phyloP scores from a whole-genome alignment of 1,284 basidiomycete species.

The Sanghuangporus weigelae region DNA sequence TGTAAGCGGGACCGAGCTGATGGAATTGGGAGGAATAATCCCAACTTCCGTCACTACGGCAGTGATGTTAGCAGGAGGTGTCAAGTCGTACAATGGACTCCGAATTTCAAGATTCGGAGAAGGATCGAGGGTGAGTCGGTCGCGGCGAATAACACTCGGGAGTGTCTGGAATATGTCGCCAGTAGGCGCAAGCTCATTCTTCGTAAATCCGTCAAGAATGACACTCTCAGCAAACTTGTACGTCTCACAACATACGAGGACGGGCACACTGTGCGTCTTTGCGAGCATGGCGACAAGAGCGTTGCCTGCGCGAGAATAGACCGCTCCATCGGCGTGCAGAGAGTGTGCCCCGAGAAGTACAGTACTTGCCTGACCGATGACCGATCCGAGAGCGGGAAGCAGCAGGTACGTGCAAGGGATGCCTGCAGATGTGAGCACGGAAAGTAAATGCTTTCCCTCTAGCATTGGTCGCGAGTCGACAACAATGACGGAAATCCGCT shows the following conservation, averaged over 20 bases:
- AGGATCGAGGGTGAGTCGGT: constrained; percentile 31
- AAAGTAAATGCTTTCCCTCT: constrained; percentile 84
- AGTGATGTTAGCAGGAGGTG: constrained; percentile 84
- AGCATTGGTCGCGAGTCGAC: constrained; percentile 93
- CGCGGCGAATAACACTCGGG: constrained; percentile 33
- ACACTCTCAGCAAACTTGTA: constrained; percentile 97
- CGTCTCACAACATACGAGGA: constrained; percentile 96
- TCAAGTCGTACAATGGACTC: constrained; percentile 88
- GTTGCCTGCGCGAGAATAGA: constrained; percentile 92
- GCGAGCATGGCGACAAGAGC: constrained; percentile 97
- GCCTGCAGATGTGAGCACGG: constrained; percentile 62
- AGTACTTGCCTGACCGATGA: constrained; percentile 74
- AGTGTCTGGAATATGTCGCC: constrained; percentile 33
- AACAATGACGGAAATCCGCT: constrained; percentile 84
- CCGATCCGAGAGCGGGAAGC: constrained; percentile 80
- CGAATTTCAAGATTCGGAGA: constrained; percentile 55
- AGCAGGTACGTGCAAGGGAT: constrained; percentile 92
- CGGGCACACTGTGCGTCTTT: constrained; percentile 83
- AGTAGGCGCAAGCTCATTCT: constrained; percentile 75
- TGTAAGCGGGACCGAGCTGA: constrained; percentile 74
- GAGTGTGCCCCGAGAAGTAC: constrained; percentile 93
- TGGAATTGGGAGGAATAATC: constrained; percentile 82
- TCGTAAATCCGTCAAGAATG: constrained; percentile 90
- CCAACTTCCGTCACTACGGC: constrained; percentile 96
- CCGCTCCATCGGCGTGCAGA: constrained; percentile 90